Percentiles rank a stretch among this genome's conserved stretches.
phyloP scores from a whole-genome alignment of 2,329 filamentous ascomycete species.

The Plectosphaerella sp. region DNA sequence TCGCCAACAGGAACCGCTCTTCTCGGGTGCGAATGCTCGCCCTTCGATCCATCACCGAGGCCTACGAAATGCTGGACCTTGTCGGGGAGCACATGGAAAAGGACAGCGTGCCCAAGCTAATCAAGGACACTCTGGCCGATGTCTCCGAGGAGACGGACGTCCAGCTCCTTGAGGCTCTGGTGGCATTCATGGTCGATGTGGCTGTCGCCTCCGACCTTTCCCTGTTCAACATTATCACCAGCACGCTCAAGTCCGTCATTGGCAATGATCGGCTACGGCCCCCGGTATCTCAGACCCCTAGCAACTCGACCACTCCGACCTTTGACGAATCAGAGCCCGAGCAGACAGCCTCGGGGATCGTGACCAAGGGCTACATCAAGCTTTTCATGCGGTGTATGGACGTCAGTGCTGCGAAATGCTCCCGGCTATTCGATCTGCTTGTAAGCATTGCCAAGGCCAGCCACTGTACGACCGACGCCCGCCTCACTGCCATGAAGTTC shows the following conservation, averaged over 20 bases:
- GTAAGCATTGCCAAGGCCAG: conserved; percentile 58
- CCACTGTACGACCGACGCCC: conserved; percentile 61
- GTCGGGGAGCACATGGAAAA: conserved; percentile 51
- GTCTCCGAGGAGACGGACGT: conserved; percentile 61
- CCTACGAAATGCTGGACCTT: conserved; percentile 54
- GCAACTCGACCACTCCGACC: conserved; percentile 15
- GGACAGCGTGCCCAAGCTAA: conserved; percentile 53
- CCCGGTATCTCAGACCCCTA: conserved; percentile 26
- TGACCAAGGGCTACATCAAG: conserved; percentile 65
- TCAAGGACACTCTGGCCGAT: conserved; percentile 56
- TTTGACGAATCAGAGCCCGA: conserved; percentile 12
- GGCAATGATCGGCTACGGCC: conserved; percentile 42
- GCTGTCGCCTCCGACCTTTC: conserved; percentile 53
- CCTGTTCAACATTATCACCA: conserved; percentile 55
- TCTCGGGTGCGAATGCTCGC: conserved; percentile 59
- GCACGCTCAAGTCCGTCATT: conserved; percentile 47
- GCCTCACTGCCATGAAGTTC: conserved; percentile 70
- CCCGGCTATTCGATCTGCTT: conserved; percentile 57
- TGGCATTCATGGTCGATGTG: conserved; percentile 61
- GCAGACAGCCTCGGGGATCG: conserved; percentile 63
- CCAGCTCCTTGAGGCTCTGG: conserved; percentile 58
- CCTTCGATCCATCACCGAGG: conserved; percentile 55
- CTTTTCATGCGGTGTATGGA: conserved; percentile 75
- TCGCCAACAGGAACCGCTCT: conserved; percentile 56
- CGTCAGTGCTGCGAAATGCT: conserved; percentile 59